Conservation (phyloP, 2,329 filamentous ascomycete genomes). For the Orbilia javanica region DNA sequence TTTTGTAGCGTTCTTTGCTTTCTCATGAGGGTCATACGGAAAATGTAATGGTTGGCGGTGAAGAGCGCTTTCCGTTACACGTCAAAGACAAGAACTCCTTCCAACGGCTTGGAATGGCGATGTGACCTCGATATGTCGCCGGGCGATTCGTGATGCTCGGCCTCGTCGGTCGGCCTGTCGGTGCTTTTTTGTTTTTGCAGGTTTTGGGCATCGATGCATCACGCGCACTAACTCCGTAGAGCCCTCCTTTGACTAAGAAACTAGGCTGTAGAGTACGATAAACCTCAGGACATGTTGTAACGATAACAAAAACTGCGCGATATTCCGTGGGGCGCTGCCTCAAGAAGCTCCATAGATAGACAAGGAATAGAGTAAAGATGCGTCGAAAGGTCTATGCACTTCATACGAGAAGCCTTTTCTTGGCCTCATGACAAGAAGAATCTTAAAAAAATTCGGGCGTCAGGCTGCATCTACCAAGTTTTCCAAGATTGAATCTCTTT, state of each 20-base stretch:
- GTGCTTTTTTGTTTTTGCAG: no score
- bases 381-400: background rate
- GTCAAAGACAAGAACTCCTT: constrained; percentile 45
- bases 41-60: background rate
- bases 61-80: constrained; percentile 23
- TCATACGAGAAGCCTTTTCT: constrained; percentile 28
- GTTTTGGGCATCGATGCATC: no score
- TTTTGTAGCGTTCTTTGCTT: constrained; percentile 16
- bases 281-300: background rate
- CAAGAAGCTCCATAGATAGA: constrained; percentile 3
- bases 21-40: background rate
- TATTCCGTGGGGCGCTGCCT: constrained; percentile 4
- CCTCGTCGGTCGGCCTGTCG: constrained; percentile 8
- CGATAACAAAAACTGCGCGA: constrained; percentile 2
- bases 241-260: background rate
- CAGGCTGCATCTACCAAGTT: constrained; percentile 37
- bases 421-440: constrained; percentile 14
- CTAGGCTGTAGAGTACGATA: background rate
- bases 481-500: constrained; percentile 19
- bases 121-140: constrained; percentile 8
- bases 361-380: background rate
- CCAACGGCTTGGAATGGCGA: constrained; percentile 9
- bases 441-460: constrained; percentile 9
- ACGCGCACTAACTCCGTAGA: background rate
- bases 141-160: background rate